These are phyloP conservation scores for Favolaschia claudopus DNA, from an alignment of 768 basidiomycete species.

Conservation along the genomic window DNA sequence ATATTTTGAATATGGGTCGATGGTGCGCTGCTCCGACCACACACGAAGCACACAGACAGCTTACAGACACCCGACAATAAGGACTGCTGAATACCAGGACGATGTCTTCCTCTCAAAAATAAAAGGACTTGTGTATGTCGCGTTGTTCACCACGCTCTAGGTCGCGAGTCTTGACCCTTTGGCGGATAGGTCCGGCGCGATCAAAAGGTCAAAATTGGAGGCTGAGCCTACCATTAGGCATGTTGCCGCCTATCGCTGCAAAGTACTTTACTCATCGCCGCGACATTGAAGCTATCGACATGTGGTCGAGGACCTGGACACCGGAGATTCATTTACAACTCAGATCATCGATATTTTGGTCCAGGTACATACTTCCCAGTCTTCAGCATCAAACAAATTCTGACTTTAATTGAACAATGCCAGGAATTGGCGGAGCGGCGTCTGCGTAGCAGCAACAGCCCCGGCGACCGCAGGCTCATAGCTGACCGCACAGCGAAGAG, in stretches of 20 bases:
- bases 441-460: slow-evolving; percentile 56
- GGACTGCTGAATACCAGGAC: slow-evolving; percentile 78
- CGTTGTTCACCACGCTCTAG: background rate
- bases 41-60: background rate
- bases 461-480: slow-evolving; percentile 66
- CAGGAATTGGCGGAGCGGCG: slow-evolving; percentile 84
- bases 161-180: slow-evolving; percentile 10
- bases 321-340: slow-evolving; percentile 82
- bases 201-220: slow-evolving; percentile 73
- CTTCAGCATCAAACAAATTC: background rate
- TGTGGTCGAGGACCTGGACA: slow-evolving; percentile 80
- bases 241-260: slow-evolving; percentile 30
- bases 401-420: slow-evolving; percentile 3
- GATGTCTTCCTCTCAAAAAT: slow-evolving; percentile 79
- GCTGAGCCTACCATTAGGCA: slow-evolving; percentile 71
- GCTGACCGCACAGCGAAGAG: slow-evolving; percentile 72
- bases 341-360: slow-evolving; percentile 79
- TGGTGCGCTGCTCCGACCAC: slow-evolving; percentile 51
- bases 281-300: slow-evolving; percentile 40
- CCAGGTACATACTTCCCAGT: slow-evolving; percentile 57
- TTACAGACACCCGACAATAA: slow-evolving; percentile 37
- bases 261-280: background rate
- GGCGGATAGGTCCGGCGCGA: slow-evolving; percentile 67
- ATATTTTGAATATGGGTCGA: slow-evolving; percentile 64
- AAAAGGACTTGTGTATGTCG: slow-evolving; percentile 76